Percentiles rank a stretch among this genome's conserved stretches.
These are phyloP conservation scores for Aphanoascus verrucosus DNA, from an alignment of 2,329 filamentous ascomycete genomes.

Conservation along the genomic window DNA sequence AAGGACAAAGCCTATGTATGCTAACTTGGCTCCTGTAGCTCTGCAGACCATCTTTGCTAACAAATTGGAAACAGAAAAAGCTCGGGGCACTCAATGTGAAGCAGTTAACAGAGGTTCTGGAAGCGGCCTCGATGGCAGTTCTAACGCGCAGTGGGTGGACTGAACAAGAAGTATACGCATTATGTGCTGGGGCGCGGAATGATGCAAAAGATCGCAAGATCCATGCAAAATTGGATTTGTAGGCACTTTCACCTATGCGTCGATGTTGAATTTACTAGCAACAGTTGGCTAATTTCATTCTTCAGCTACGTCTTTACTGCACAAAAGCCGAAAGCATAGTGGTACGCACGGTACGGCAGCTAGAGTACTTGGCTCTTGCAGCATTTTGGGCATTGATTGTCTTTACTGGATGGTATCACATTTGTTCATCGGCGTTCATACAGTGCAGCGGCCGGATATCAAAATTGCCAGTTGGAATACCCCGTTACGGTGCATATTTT, in stretches of 20 bases:
- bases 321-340: neutral
- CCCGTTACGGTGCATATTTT: no score
- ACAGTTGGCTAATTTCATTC: neutral
- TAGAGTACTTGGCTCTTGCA: neutral
- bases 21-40: constrained; percentile 16
- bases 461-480: no score
- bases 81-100: constrained; percentile 20
- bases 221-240: constrained; percentile 24
- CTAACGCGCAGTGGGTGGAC: constrained; percentile 22
- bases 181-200: constrained; percentile 25
- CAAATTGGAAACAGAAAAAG: constrained; percentile 17
- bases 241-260: constrained; percentile 2
- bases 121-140: constrained; percentile 22
- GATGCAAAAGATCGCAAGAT: constrained; percentile 25
- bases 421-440: no score
- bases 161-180: constrained; percentile 22
- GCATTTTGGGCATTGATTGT: no score
- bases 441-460: no score
- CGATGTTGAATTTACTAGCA: neutral
- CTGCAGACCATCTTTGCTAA: neutral
- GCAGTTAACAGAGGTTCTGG: constrained; percentile 22
- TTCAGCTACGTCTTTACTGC: constrained; percentile 8
- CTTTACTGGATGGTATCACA: no score
- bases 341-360: neutral
- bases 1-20: constrained; percentile 19